Conservation (phyloP, 2,329 filamentous ascomycete species). For the Hymenoscyphus fraxineus region DNA sequence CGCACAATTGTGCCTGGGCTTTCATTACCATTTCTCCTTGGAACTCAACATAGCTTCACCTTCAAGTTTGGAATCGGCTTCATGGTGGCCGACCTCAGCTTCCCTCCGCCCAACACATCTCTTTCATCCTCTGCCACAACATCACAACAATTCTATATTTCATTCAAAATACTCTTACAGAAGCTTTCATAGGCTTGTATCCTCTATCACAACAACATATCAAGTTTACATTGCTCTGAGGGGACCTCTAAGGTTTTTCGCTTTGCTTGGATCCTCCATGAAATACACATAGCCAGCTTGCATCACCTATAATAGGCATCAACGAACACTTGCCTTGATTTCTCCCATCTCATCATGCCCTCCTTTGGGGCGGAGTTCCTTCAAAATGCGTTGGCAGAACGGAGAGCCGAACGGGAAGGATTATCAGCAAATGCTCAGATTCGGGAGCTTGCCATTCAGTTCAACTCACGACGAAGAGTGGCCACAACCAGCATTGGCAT, state of each 20-base stretch:
- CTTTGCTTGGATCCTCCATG: background rate
- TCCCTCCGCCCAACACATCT: background rate
- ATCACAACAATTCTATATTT: background rate
- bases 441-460: slow-evolving; percentile 13
- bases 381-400: background rate
- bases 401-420: background rate
- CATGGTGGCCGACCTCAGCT: background rate
- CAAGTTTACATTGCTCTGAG: too few species aligned
- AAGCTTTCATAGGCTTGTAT: background rate
- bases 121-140: background rate
- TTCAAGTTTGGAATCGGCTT: background rate
- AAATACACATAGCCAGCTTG: background rate
- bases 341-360: background rate
- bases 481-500: slow-evolving; percentile 1
- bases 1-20: background rate
- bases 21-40: background rate
- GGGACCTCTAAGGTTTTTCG: background rate
- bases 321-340: background rate
- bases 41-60: background rate
- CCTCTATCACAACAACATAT: too few species aligned
- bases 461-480: slow-evolving; percentile 16
- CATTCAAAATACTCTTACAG: background rate
- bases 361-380: background rate
- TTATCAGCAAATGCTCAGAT: background rate
- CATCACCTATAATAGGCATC: background rate